Conservation (phyloP, 805 yeast species). For the Candida insectorum region DNA sequence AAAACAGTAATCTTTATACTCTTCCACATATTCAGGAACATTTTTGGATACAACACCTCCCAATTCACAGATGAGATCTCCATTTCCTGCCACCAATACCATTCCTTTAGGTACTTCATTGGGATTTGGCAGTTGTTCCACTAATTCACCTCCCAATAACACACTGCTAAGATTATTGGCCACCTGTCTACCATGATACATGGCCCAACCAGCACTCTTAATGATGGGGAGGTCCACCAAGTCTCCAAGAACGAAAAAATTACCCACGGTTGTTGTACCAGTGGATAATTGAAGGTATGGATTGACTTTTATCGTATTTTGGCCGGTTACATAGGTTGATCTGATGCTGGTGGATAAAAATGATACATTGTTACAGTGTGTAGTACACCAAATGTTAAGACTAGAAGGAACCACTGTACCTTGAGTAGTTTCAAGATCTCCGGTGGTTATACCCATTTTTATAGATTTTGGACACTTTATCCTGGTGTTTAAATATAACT, state of each 20-base stretch:
- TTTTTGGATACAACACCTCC: slow-evolving; percentile 32
- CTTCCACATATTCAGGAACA: slow-evolving; percentile 29
- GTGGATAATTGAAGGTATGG: slow-evolving; percentile 31
- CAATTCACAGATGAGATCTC: slow-evolving; percentile 35
- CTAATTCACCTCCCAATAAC: slow-evolving; percentile 25
- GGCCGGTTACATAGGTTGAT: slow-evolving; percentile 20
- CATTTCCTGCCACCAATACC: slow-evolving; percentile 40
- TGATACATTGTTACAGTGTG: slow-evolving; percentile 29
- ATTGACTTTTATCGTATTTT: slow-evolving; percentile 31
- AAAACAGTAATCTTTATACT: slow-evolving; percentile 40
- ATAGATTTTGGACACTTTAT: slow-evolving; percentile 15
- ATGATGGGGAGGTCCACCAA: slow-evolving; percentile 37
- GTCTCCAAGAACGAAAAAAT: slow-evolving; percentile 38
- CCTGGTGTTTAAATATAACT: slow-evolving; percentile 26
- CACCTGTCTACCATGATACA: slow-evolving; percentile 38
- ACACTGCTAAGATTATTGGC: slow-evolving; percentile 34
- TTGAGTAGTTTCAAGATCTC: slow-evolving; percentile 25
- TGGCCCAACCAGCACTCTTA: slow-evolving; percentile 46
- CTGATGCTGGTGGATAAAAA: slow-evolving; percentile 20
- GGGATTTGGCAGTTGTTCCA: slow-evolving; percentile 33
- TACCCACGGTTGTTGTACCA: slow-evolving; percentile 14
- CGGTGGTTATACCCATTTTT: slow-evolving; percentile 18
- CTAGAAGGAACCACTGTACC: slow-evolving; percentile 25
- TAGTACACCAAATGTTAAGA: slow-evolving; percentile 36
- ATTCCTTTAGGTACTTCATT: slow-evolving; percentile 36